Evolutionary conservation across 768 basidiomycete species (phyloP), one percentile per base, ranked within the genome.

Genomic region (Leccinum disarticulatum): DNA sequence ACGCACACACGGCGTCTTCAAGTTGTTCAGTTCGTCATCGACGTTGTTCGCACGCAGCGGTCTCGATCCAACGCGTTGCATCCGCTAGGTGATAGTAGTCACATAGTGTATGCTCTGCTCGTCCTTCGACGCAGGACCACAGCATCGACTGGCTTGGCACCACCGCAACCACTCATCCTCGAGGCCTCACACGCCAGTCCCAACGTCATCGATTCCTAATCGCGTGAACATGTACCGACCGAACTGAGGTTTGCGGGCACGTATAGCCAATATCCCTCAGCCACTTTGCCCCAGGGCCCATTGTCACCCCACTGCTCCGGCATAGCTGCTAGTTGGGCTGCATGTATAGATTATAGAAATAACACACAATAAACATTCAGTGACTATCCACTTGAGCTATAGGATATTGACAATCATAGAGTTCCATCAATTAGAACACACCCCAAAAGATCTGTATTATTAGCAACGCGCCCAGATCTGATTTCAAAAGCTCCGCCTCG

Each of bases 221-320:
- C 17, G n/a, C 41, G 41, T 50, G 36, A 31, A 31, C 50, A 46
- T 56, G 55, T 49, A 10, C 25, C 49, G 14, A n/a, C 33, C 36
- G 25, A 35, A 35, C 36, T 11, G 51, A 61, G 31, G 25, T 15
- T 14, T 50, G 62, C 30, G 66, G 65, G 65, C 66, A 59, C 66
- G 27, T 61, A 59, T 64, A 3, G 66, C 66, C 11, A 58, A 59
- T 67, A 59, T 57, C 66, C 57, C 66, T 64, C 65, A 30, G 8
- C 30, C 15, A 6, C n/a, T 31, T 17, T 25, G 51, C 43, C 31
- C 28, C 17, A 8, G 14, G 50, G 47, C 57, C 64, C 65, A 59
- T 58, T 63, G 50, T 52, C 65, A 66, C 64, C 57, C 52, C 25
- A 52, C 25, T 25, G 28, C 22, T 53, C 15, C 14, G n/a, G 25